Conservation (phyloP, 352 stramenopile species). For the Phytophthora sojae region DNA sequence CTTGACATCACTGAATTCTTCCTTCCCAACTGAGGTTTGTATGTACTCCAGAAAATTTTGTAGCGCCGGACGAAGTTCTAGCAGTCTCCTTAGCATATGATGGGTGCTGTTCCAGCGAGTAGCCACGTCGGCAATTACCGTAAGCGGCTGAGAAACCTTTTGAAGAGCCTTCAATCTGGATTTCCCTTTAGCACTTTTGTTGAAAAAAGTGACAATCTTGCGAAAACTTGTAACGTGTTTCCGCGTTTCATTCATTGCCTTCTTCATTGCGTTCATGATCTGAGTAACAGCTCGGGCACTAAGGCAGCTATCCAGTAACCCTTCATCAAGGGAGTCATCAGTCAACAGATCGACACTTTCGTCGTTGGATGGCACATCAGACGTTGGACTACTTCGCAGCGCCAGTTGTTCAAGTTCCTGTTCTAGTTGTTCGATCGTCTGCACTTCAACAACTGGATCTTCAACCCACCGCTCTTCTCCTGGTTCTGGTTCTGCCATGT, state of each 20-base stretch:
- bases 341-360: slow-evolving; percentile 2
- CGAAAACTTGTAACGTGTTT: slow-evolving; percentile 14
- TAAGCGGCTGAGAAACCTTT: slow-evolving; percentile 4
- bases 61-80: slow-evolving; percentile 3
- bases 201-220: slow-evolving; percentile 20
- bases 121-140: slow-evolving; percentile 13
- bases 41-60: slow-evolving; percentile 10
- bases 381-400: neutral
- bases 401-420: neutral
- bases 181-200: slow-evolving; percentile 20
- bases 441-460: slow-evolving; percentile 3
- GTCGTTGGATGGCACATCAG: neutral
- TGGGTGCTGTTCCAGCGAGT: slow-evolving; percentile 20
- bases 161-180: slow-evolving; percentile 16
- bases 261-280: slow-evolving; percentile 9
- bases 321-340: slow-evolving; percentile 14
- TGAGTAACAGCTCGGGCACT: neutral
- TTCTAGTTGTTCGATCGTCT: slow-evolving; percentile 17
- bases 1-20: slow-evolving; percentile 21
- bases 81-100: neutral
- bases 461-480: slow-evolving; percentile 4
- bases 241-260: slow-evolving; percentile 5
- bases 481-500: slow-evolving; percentile 3
- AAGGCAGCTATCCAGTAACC: slow-evolving; percentile 9
- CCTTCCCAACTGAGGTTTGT: slow-evolving; percentile 8